Evolutionary conservation across 139 green algal species (phyloP).

Genomic region (Zygnema circumcarinatum): DNA sequence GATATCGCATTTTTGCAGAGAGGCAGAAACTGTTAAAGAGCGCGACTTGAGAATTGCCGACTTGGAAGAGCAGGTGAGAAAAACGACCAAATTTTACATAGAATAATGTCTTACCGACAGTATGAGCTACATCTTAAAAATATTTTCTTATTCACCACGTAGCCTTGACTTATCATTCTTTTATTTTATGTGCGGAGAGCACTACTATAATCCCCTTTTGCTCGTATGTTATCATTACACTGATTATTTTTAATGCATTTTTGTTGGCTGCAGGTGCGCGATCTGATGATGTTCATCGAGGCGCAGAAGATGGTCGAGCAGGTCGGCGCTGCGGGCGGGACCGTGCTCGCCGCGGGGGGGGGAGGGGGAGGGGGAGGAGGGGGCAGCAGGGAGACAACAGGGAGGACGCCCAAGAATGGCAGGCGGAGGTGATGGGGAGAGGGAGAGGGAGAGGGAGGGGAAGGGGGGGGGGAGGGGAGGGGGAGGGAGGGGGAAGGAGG

Average conservation of each 20-base stretch:
- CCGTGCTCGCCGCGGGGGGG: conserved; percentile 19
- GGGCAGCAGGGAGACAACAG: not conserved
- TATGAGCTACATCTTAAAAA: too few species aligned
- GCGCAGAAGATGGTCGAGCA: conserved; percentile 49
- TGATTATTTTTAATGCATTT: too few species aligned
- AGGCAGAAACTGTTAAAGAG: conserved; percentile 8
- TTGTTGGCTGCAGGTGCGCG: conserved; percentile 56
- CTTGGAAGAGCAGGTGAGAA: conserved; percentile 59
- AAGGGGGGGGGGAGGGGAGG: too few species aligned
- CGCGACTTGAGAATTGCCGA: conserved; percentile 27
- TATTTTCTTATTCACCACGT: too few species aligned
- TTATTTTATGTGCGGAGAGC: too few species aligned
- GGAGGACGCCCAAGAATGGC: not conserved
- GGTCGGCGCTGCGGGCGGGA: conserved; percentile 6
- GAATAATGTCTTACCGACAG: not conserved
- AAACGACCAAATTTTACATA: conserved; percentile 3
- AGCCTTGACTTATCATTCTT: too few species aligned
- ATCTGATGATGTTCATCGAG: conserved; percentile 58
- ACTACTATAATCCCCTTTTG: too few species aligned
- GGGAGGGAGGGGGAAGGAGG: too few species aligned
- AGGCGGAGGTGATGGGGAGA: too few species aligned
- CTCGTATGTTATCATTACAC: too few species aligned
- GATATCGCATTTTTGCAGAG: conserved; percentile 31
- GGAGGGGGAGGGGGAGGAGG: conserved; percentile 4
- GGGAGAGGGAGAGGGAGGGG: too few species aligned